A percentile compares a stretch with the other conserved stretches of the same genome.
Conservation (phyloP, 208 protist species). For the Porcisia deanei region DNA sequence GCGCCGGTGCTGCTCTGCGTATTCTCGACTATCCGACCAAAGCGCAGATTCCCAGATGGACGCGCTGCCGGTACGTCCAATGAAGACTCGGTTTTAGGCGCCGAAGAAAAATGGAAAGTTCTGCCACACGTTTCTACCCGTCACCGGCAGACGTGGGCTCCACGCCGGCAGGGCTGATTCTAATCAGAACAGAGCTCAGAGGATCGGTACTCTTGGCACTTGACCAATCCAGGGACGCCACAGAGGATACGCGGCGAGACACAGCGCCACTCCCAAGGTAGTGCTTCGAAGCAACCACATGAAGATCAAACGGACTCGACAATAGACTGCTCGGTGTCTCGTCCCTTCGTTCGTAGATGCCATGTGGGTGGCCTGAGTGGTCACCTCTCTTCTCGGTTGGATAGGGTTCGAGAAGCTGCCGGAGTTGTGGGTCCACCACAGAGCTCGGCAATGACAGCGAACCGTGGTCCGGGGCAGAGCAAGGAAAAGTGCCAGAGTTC, state of each 20-base stretch:
- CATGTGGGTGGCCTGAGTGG: not conserved
- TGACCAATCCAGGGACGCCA: not conserved
- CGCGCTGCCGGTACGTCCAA: not conserved
- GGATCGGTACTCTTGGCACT: no score
- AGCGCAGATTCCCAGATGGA: not conserved
- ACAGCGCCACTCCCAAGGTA: no score
- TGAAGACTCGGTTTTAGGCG: not conserved
- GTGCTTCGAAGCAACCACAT: not conserved
- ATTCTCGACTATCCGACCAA: not conserved
- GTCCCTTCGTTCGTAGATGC: not conserved
- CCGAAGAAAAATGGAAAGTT: not conserved
- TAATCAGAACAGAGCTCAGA: not conserved
- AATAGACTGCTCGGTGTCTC: not conserved
- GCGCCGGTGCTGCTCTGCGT: slow-evolving; percentile 8
- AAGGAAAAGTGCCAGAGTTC: not conserved
- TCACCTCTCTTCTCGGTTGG: not conserved
- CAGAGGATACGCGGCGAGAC: not conserved
- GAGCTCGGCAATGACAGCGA: not conserved
- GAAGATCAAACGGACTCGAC: slow-evolving; percentile 7
- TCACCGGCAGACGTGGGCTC: not conserved
- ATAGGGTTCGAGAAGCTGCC: slow-evolving; percentile 11
- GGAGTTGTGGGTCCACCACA: slow-evolving; percentile 13
- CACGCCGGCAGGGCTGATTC: not conserved
- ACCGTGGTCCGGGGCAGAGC: not conserved
- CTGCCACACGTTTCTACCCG: not conserved